These are phyloP conservation scores for Pichia cactophila DNA, from an alignment of 1,139 yeast genomes.

Conservation along the genomic window DNA sequence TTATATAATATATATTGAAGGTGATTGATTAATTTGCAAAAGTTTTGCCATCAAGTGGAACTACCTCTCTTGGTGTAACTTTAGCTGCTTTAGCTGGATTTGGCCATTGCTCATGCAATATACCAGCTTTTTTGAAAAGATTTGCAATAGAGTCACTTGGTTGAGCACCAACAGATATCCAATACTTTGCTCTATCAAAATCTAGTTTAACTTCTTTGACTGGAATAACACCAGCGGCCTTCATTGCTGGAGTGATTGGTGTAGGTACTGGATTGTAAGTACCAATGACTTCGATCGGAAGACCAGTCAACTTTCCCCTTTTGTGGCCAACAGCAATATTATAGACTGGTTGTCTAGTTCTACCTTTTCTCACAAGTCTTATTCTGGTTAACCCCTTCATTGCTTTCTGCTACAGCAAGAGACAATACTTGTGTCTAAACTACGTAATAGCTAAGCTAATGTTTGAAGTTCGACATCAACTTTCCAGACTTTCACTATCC, in stretches of 20 bases:
- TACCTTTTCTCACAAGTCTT: conserved; percentile 88
- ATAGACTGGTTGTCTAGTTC: conserved; percentile 79
- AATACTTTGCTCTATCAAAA: conserved; percentile 86
- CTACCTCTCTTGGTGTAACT: conserved; percentile 17
- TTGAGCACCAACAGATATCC: conserved; percentile 99
- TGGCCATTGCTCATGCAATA: conserved; percentile 72
- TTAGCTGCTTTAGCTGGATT: conserved; percentile 27
- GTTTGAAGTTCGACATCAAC: not conserved
- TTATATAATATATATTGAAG: too few relatives aligned
- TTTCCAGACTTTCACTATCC: not conserved
- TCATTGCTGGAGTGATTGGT: conserved; percentile 56
- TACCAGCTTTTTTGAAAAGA: conserved; percentile 71
- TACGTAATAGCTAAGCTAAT: too few relatives aligned
- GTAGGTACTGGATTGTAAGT: conserved; percentile 82
- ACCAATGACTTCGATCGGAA: conserved; percentile 93
- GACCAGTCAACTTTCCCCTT: conserved; percentile 64
- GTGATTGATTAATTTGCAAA: conserved; percentile 15
- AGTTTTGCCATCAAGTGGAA: conserved; percentile 19
- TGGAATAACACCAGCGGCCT: conserved; percentile 46
- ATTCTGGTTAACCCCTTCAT: conserved; percentile 55
- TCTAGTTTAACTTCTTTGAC: conserved; percentile 77
- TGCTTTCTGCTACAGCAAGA: not conserved
- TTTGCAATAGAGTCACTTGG: conserved; percentile 78
- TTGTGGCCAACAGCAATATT: conserved; percentile 85
- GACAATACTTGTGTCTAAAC: not conserved